phyloP scores from a whole-genome alignment of 441 rosid genomes.

The Erodium chrysanthum region DNA sequence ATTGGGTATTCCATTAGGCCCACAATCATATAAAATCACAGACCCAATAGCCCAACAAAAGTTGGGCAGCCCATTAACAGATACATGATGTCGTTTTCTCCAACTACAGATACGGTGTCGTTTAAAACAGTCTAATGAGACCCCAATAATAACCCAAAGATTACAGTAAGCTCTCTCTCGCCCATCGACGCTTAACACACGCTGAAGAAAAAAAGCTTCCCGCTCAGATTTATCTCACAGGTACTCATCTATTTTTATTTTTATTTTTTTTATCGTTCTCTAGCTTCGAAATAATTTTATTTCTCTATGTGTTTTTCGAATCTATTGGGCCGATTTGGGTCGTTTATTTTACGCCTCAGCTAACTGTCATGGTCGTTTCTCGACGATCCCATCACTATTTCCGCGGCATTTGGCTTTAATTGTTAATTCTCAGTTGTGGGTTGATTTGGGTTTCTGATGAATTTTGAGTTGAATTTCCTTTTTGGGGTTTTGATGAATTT shows the following conservation, averaged over 20 bases:
- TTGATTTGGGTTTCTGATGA: background rate
- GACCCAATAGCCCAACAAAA: background rate
- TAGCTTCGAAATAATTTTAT: background rate
- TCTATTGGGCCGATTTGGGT: slow-evolving; percentile 6
- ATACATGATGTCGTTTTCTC: background rate
- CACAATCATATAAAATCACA: too few relatives aligned
- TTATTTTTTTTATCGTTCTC: background rate
- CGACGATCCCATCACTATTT: background rate
- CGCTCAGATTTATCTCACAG: slow-evolving; percentile 7
- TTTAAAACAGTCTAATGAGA: background rate
- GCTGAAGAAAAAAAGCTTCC: background rate
- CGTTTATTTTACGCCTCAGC: background rate
- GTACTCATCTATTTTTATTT: background rate
- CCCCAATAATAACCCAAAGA: background rate
- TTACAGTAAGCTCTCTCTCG: background rate
- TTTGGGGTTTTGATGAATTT: background rate
- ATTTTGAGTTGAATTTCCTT: background rate
- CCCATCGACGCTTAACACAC: background rate
- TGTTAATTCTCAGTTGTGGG: background rate
- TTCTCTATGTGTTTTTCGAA: background rate
- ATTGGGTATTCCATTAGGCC: too few relatives aligned
- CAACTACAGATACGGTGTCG: background rate
- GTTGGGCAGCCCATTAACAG: background rate
- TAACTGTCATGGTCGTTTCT: background rate
- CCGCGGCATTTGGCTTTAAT: background rate